Conservation (phyloP, 139 green algal species). For the Closterium sp. region DNA sequence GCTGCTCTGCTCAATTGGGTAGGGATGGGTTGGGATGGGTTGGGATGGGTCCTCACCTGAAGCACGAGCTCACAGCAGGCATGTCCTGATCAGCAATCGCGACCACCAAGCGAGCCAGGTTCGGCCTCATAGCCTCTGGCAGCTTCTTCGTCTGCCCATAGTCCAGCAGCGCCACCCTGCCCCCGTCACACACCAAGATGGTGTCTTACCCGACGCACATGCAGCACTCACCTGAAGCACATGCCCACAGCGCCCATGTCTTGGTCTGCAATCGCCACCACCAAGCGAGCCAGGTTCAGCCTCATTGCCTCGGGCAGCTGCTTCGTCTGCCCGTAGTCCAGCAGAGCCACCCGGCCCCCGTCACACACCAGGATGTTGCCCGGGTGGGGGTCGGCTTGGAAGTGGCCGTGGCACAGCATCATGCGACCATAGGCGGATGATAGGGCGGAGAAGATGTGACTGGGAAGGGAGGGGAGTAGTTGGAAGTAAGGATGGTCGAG, state of each 20-base stretch:
- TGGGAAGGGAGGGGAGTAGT: neutral
- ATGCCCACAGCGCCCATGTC: conserved; percentile 7
- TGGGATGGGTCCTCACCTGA: conserved; percentile 22
- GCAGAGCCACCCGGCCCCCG: conserved; percentile 44
- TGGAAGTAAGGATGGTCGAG: no score
- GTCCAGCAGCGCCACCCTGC: conserved; percentile 82
- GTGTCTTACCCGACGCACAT: no score
- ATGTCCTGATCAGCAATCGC: conserved; percentile 54
- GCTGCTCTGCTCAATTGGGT: no score
- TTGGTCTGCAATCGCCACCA: conserved; percentile 26
- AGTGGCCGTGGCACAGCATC: conserved; percentile 86
- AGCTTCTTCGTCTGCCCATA: conserved; percentile 95
- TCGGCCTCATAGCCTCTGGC: conserved; percentile 57
- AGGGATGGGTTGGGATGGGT: no score
- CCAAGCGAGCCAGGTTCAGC: conserved; percentile 23
- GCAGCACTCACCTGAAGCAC: conserved; percentile 7
- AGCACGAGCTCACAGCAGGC: neutral
- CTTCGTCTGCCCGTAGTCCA: conserved; percentile 55
- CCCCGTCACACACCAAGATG: neutral
- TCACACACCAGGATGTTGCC: conserved; percentile 52
- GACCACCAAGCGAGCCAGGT: conserved; percentile 77
- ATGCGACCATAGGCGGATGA: conserved; percentile 89
- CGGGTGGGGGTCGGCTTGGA: conserved; percentile 78
- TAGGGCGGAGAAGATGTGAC: conserved; percentile 63
- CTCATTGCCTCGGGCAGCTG: conserved; percentile 23